phyloP scores from a whole-genome alignment of 1,139 yeast species.

The Yamadazyma siamensis region DNA sequence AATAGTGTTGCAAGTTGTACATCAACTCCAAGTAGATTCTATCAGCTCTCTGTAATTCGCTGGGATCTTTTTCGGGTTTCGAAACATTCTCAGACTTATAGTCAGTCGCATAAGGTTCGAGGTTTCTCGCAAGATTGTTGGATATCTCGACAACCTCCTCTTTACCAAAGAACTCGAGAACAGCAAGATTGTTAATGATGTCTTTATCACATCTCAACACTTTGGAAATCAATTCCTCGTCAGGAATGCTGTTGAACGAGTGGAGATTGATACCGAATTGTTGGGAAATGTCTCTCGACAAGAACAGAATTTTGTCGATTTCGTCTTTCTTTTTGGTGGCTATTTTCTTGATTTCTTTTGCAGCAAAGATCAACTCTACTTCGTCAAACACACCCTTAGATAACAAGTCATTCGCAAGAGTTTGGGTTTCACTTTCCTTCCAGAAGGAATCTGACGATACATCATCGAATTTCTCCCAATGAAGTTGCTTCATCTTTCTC shows the following conservation, averaged over 20 bases:
- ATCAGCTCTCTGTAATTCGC: slow-evolving; percentile 73
- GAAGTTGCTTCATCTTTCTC: slow-evolving; percentile 74
- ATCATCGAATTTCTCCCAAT: slow-evolving; percentile 75
- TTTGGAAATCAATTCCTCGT: slow-evolving; percentile 53
- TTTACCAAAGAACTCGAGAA: slow-evolving; percentile 67
- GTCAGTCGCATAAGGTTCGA: slow-evolving; percentile 64
- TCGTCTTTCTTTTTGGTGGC: slow-evolving; percentile 48
- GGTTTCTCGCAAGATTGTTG: slow-evolving; percentile 56
- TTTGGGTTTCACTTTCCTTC: slow-evolving; percentile 37
- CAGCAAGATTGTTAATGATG: slow-evolving; percentile 54
- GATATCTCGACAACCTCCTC: slow-evolving; percentile 68
- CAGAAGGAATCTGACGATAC: slow-evolving; percentile 62
- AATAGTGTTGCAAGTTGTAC: slow-evolving; percentile 72
- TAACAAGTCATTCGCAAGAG: slow-evolving; percentile 57
- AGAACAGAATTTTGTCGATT: slow-evolving; percentile 52
- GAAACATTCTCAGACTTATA: slow-evolving; percentile 45
- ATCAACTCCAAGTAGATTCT: slow-evolving; percentile 69
- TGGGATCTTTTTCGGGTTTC: slow-evolving; percentile 72
- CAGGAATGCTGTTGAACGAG: slow-evolving; percentile 50
- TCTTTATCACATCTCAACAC: slow-evolving; percentile 63
- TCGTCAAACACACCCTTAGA: slow-evolving; percentile 73
- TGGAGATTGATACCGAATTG: slow-evolving; percentile 79
- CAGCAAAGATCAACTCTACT: slow-evolving; percentile 73
- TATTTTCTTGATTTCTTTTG: slow-evolving; percentile 64
- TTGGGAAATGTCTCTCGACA: slow-evolving; percentile 70